A percentile compares a stretch with the other conserved stretches of the same genome.
phyloP scores from a whole-genome alignment of 2,329 filamentous ascomycete genomes.

The Podosphaera xanthii region DNA sequence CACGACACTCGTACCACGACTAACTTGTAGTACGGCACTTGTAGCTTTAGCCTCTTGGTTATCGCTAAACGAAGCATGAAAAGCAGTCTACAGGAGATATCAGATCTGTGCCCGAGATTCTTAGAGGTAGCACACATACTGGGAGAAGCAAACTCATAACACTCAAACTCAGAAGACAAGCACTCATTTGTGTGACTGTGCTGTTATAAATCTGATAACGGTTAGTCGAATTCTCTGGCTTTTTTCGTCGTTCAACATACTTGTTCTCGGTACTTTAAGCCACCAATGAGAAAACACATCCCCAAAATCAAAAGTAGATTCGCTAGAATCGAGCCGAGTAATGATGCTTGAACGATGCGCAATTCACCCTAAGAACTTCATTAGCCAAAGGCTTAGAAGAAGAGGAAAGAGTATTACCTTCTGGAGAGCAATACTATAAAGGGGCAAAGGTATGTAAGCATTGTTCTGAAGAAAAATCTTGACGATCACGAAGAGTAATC shows the following conservation, averaged over 20 bases:
- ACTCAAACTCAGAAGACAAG: conserved; percentile 70
- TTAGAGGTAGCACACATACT: conserved; percentile 22
- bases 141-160: conserved; percentile 76
- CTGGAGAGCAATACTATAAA: conserved; percentile 45
- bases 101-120: conserved; percentile 1
- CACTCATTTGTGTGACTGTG: conserved; percentile 90
- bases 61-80: conserved; percentile 65
- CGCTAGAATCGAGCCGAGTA: conserved; percentile 73
- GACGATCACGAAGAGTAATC: conserved; percentile 8
- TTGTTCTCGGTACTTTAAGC: conserved; percentile 71
- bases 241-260: conserved; percentile 18
- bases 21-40: conserved; percentile 54
- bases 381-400: conserved; percentile 6
- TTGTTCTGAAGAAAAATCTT: conserved; percentile 11
- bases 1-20: conserved; percentile 71
- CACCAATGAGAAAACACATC: conserved; percentile 77
- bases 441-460: conserved; percentile 16
- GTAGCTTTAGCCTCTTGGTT: conserved; percentile 31
- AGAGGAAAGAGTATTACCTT: conserved; percentile 24
- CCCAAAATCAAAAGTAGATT: conserved; percentile 76
- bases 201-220: conserved; percentile 58
- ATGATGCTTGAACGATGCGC: conserved; percentile 72
- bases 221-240: neutral
- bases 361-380: conserved; percentile 43
- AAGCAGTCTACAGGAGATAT: conserved; percentile 41